Conservation (phyloP, 2,329 filamentous ascomycete species). For the Ceratocystis cacaofunesta region DNA sequence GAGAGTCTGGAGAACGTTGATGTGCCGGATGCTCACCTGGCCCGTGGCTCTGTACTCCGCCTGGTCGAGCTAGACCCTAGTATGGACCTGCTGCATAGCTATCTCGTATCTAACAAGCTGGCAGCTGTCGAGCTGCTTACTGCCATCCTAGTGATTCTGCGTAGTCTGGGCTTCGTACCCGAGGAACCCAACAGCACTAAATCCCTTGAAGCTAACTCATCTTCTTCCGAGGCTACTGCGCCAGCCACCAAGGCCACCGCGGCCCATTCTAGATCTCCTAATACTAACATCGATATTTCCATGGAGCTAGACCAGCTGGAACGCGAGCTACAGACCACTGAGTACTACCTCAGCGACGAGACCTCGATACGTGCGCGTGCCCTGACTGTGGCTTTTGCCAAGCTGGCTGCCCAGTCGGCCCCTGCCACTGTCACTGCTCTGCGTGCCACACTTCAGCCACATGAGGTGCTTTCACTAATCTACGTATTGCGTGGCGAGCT, state of each 20-base stretch:
- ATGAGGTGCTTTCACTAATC: constrained; percentile 57
- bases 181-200: constrained; percentile 23
- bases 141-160: constrained; percentile 51
- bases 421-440: constrained; percentile 46
- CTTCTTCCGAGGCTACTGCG: neutral
- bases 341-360: constrained; percentile 47
- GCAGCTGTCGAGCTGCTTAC: constrained; percentile 51
- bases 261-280: neutral
- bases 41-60: constrained; percentile 47
- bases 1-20: constrained; percentile 29
- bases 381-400: constrained; percentile 52
- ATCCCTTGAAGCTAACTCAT: neutral
- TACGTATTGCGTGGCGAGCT: constrained; percentile 59
- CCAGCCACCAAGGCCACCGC: neutral
- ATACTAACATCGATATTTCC: constrained; percentile 24
- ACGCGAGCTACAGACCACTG: constrained; percentile 51
- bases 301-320: constrained; percentile 47
- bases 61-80: constrained; percentile 53
- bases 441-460: constrained; percentile 45
- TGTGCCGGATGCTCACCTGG: constrained; percentile 30
- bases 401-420: constrained; percentile 51
- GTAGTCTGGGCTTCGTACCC: constrained; percentile 48
- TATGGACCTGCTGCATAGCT: constrained; percentile 49
- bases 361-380: constrained; percentile 49
- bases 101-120: constrained; percentile 51